Evolutionary conservation across 371 early-diverging fungal genomes (phyloP), one percentile per base, ranked within the genome.

Genomic region (Mucor plumbeus): DNA sequence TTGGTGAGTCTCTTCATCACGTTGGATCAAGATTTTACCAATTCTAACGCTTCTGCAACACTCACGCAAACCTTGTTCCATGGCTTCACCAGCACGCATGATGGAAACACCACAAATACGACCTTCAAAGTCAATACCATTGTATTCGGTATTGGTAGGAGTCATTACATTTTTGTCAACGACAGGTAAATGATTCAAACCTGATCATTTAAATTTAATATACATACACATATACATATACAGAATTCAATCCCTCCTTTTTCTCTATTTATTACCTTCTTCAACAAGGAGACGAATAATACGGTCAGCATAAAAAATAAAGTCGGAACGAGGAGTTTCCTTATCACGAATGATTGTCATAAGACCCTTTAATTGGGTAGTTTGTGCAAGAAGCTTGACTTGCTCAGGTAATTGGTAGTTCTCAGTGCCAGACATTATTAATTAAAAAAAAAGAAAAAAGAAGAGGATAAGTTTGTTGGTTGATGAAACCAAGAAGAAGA

Each of bases 61-160:
- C 65, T 95, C 94, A 63, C 97, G 88, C 54, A 95, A 84, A 21
- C 96, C 97, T 75, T 95, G 94, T 74, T 96, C 97, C 90, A 90
- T 95, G 13, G 95, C 88, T 78, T 96, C 96, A 75, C 97, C 97
- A 43, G 96, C 97, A 26, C 97, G 85, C 96, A 97, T 96, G 62
- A 96, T 96, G 41, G 94, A 95, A 7, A 97, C 94, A 65, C 97
- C 97, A 78, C 97, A 97, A 68, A 97, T 97, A 63, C 92, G 87
- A 54, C 96, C 96, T 75, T 90, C 83, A 73, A 94, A 94, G 19
- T 84, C 86, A 39, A 92, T 85, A 58, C 95, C 95, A 38, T 90
- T 71, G 71, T 88, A 95, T 48, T 86, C 76, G 35, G 65, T 69
- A 39, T 91, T 90, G 54, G 94, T 94, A 3, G 96, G 94, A 0